phyloP scores from a whole-genome alignment of 805 yeast genomes.

The Candida xyloterini region DNA sequence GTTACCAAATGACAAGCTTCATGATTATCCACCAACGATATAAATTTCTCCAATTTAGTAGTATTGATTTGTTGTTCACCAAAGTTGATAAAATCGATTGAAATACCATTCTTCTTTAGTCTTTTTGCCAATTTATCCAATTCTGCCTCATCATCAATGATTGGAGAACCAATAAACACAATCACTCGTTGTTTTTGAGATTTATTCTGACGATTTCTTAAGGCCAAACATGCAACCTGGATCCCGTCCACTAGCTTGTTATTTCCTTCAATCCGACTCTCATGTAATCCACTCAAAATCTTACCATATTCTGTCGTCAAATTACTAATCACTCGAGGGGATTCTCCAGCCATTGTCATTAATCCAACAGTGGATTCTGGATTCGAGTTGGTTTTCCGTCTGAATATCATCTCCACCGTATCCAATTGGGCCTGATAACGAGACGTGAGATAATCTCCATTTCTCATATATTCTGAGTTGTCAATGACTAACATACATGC shows the following conservation, averaged over 20 bases:
- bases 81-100: slow-evolving; percentile 85
- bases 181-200: slow-evolving; percentile 88
- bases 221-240: slow-evolving; percentile 90
- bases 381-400: slow-evolving; percentile 79
- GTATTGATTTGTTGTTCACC: slow-evolving; percentile 86
- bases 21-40: slow-evolving; percentile 68
- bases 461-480: slow-evolving; percentile 93
- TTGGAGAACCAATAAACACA: slow-evolving; percentile 86
- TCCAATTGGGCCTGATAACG: slow-evolving; percentile 92
- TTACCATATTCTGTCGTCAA: slow-evolving; percentile 85
- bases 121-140: slow-evolving; percentile 83
- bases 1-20: slow-evolving; percentile 80
- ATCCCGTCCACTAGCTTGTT: slow-evolving; percentile 75
- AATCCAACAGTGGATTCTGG: slow-evolving; percentile 95
- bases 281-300: slow-evolving; percentile 79
- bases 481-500: slow-evolving; percentile 95
- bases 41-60: slow-evolving; percentile 73
- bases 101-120: slow-evolving; percentile 88
- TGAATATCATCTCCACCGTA: slow-evolving; percentile 82
- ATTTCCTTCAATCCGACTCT: slow-evolving; percentile 65
- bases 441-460: slow-evolving; percentile 88
- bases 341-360: slow-evolving; percentile 81
- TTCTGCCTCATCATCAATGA: slow-evolving; percentile 63
- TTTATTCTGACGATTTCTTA: slow-evolving; percentile 94
- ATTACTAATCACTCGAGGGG: slow-evolving; percentile 85